Evolutionary conservation across 2,329 filamentous ascomycete species (phyloP).

Genomic region (Byssothecium circinans): DNA sequence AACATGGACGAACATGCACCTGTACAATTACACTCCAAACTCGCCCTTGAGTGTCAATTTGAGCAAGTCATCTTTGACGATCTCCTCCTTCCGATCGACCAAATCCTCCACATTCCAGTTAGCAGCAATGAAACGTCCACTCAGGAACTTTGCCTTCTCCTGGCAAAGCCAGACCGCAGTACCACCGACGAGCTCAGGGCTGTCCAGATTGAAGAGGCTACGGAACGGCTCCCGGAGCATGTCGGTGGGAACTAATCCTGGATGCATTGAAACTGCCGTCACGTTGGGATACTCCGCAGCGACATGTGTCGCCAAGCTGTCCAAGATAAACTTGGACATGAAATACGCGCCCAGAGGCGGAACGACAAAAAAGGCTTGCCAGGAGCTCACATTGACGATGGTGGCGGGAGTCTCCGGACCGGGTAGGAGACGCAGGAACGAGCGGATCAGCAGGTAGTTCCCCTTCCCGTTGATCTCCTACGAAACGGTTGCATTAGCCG

Average conservation of each 20-base stretch:
- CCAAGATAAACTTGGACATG: conserved; percentile 21
- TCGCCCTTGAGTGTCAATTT: conserved; percentile 17
- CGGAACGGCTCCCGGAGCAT: conserved; percentile 18
- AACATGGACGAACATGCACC: too few relatives aligned
- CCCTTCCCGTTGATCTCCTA: conserved; percentile 42
- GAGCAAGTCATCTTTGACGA: conserved; percentile 15
- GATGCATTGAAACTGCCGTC: conserved; percentile 21
- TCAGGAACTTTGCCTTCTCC: conserved; percentile 29
- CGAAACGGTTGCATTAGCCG: not conserved
- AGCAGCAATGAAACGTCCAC: conserved; percentile 25
- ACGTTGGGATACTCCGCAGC: conserved; percentile 24
- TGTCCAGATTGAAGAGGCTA: conserved; percentile 20
- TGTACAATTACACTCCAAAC: conserved; percentile 15
- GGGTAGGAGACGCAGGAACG: conserved; percentile 31
- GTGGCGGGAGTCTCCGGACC: conserved; percentile 18
- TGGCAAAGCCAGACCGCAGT: conserved; percentile 27
- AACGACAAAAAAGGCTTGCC: conserved; percentile 15
- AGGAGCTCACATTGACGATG: conserved; percentile 26
- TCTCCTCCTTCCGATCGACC: conserved; percentile 19
- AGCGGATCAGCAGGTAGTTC: conserved; percentile 35
- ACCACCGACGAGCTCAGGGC: conserved; percentile 31
- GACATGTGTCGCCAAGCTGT: conserved; percentile 22
- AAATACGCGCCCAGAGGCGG: conserved; percentile 18
- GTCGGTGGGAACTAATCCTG: conserved; percentile 20
- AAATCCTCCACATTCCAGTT: conserved; percentile 40